Conservation (phyloP, 1,284 basidiomycete genomes). For the Ustilago lituana region DNA sequence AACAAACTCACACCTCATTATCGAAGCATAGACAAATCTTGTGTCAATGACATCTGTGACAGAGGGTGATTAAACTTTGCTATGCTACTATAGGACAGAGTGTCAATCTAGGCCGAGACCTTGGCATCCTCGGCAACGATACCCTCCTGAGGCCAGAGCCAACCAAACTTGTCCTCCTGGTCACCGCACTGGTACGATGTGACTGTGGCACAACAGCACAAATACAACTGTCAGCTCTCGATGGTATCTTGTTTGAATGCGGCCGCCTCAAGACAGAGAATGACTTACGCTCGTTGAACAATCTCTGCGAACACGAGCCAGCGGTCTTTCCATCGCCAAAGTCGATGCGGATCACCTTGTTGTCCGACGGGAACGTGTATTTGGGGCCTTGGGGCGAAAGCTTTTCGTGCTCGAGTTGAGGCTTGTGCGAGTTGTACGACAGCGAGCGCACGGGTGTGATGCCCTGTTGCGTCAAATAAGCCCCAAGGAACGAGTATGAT, state of each 20-base stretch:
- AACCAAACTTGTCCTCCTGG: conserved; percentile 59
- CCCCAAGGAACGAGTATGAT: not conserved
- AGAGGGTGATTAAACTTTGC: no score
- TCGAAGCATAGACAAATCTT: no score
- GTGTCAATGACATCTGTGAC: no score
- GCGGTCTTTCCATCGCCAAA: conserved; percentile 67
- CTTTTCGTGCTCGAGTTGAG: conserved; percentile 40
- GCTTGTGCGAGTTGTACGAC: conserved; percentile 62
- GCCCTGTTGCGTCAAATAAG: conserved; percentile 33
- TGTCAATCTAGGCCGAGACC: conserved; percentile 5
- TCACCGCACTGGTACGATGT: conserved; percentile 58
- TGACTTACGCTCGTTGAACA: conserved; percentile 55
- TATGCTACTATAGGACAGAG: no score
- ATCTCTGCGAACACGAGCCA: conserved; percentile 46
- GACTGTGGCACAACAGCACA: conserved; percentile 25
- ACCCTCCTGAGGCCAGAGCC: conserved; percentile 66
- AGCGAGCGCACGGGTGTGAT: conserved; percentile 67
- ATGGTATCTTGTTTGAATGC: not conserved
- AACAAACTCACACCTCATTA: not conserved
- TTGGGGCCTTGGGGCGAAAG: conserved; percentile 44
- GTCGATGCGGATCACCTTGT: conserved; percentile 55
- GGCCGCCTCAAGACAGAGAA: no score
- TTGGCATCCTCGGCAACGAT: conserved; percentile 57
- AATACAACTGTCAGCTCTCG: conserved; percentile 41
- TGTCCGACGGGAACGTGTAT: conserved; percentile 47